Base-by-base conservation (phyloP, 2,329 filamentous ascomycete genomes). In the Aspergillus novofumigatus region DNA sequence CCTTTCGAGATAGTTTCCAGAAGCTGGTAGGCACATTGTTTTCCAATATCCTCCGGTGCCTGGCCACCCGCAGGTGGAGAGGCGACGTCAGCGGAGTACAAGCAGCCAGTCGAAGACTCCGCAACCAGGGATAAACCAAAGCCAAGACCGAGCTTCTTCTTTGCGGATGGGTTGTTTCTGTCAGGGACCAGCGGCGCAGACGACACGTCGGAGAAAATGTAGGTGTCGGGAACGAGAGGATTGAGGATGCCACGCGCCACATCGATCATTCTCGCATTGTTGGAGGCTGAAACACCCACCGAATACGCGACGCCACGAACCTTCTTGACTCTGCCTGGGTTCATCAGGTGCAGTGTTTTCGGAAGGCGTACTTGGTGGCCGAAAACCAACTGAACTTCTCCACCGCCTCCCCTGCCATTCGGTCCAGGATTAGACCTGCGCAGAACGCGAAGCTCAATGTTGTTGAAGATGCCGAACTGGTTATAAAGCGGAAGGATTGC, bases 231-330 rank as follows among this genome's bases (percentile, higher is more conserved):
- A 3, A 90, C 88, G 56, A 99, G 82, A 4, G 86, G 82, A 72
- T 99, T 99, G 49, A 99, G 80, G 10, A 99, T 83, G 50, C 91
- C 91, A 65, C 93, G 83, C 10, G 92, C 92, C 2, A 89, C 85
- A 69, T 96, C 90, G 69, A 97, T 99, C 90, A 97, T 95, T 62
- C 94, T 84, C 60, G 89, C 90, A 72, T 97, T 99, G 73, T 97
- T 97, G 51, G 89, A 92, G 0, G 90, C 93, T 10, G 90, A 90
- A 0, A 97, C 92, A 49, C 95, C 94, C 0, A 91, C 92, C 55
- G 90, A 89, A 75, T 97, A 99, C 50, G 94, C 92, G 47, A 99
- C 94, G 58, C 94, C 94, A 56, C 93, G 84, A 63, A 99, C 89
- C 65, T 87, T 86, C 82, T 92, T 93, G 67, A 99, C 88, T 55